phyloP scores from a whole-genome alignment of 192 early-diverging fungal species.

The Umbelopsis isabellina region DNA sequence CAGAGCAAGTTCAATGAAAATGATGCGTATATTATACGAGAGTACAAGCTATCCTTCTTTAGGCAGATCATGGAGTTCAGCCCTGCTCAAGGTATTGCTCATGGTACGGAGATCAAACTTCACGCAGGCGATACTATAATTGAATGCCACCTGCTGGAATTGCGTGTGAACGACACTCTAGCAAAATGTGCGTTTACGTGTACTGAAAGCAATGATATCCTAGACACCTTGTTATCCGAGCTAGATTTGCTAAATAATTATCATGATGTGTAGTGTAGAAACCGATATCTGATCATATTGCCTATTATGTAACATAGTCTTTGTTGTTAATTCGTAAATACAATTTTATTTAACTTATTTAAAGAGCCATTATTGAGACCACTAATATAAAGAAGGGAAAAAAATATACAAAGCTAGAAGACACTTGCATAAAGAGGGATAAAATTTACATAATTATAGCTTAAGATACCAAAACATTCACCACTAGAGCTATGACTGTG shows the following conservation, averaged over 20 bases:
- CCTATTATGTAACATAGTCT: no score
- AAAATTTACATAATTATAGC: neutral
- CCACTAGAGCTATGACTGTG: neutral
- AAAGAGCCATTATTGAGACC: no score
- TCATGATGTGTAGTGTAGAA: neutral
- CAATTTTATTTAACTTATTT: no score
- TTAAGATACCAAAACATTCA: neutral
- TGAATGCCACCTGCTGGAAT: neutral
- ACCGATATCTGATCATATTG: no score
- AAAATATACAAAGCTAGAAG: neutral
- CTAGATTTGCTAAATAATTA: neutral
- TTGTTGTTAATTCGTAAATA: no score
- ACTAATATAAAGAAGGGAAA: no score
- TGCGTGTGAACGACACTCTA: neutral
- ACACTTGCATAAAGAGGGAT: neutral
- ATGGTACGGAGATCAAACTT: neutral
- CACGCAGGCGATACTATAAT: neutral
- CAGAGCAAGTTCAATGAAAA: neutral
- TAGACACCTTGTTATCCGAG: neutral
- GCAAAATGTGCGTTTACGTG: neutral
- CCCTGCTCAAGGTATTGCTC: neutral
- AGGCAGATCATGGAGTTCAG: slow-evolving; percentile 13
- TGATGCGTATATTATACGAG: no score
- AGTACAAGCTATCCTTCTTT: neutral
- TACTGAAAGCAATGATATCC: neutral